These are phyloP conservation scores for Rhododendron kiyosumense DNA, from an alignment of 148 eudicot species.

Conservation along the genomic window DNA sequence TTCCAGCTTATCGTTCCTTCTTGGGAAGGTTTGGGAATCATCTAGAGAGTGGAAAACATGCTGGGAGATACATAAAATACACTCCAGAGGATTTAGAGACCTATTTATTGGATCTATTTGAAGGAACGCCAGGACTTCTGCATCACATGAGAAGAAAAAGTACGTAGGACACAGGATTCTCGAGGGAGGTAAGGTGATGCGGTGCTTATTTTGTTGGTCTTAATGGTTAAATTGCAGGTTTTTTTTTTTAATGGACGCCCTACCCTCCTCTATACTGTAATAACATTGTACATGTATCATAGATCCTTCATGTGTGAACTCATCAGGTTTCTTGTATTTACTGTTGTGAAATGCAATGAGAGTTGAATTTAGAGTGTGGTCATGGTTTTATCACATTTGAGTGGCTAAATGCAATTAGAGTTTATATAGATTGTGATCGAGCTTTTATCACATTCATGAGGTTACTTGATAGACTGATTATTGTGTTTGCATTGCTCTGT, in stretches of 20 bases:
- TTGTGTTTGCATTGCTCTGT: background rate
- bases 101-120: constrained; percentile 75
- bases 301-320: constrained; percentile 36
- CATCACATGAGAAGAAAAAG: constrained; percentile 78
- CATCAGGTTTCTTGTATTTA: constrained; percentile 31
- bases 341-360: constrained; percentile 13
- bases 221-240: constrained; percentile 35
- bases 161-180: constrained; percentile 33
- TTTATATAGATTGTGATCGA: background rate
- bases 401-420: constrained; percentile 1
- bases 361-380: background rate
- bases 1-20: constrained; percentile 86
- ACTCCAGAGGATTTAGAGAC: constrained; percentile 85
- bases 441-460: background rate
- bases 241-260: constrained; percentile 26
- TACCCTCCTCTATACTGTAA: constrained; percentile 46
- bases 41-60: constrained; percentile 68
- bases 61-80: constrained; percentile 90
- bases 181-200: constrained; percentile 42
- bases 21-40: constrained; percentile 80
- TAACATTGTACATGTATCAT: constrained; percentile 57
- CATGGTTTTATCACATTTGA: background rate
- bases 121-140: constrained; percentile 67
- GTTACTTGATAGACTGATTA: background rate
- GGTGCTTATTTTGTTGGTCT: constrained; percentile 22